phyloP scores from a whole-genome alignment of 192 early-diverging fungal genomes.

The Coemansia asiatica region DNA sequence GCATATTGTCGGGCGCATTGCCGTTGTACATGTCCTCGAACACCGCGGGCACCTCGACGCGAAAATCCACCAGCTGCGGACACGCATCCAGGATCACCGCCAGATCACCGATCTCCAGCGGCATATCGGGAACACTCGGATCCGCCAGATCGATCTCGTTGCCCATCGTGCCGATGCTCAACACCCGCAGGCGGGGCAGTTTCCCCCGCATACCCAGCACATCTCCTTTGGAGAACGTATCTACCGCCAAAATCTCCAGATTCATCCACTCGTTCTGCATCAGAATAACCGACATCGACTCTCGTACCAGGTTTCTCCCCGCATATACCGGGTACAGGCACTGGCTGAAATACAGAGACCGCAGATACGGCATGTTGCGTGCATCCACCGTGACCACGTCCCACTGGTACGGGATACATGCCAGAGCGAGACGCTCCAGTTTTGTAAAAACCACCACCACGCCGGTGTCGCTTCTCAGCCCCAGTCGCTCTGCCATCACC shows the following conservation, averaged over 20 bases:
- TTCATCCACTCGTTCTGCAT: conserved; percentile 5
- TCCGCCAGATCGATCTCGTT: conserved; percentile 17
- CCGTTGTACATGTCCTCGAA: conserved; percentile 37
- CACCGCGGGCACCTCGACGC: conserved; percentile 25
- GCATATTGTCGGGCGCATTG: not conserved
- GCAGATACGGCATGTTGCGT: conserved; percentile 5
- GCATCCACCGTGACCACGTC: conserved; percentile 10
- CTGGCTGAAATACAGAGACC: conserved; percentile 29
- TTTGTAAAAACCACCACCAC: conserved; percentile 4
- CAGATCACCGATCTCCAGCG: not conserved
- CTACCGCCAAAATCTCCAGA: conserved; percentile 19
- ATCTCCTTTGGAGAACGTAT: conserved; percentile 21
- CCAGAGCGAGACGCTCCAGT: conserved; percentile 25
- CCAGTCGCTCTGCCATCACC: not conserved
- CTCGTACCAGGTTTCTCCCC: conserved; percentile 12
- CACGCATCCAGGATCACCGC: conserved; percentile 15
- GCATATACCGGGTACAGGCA: conserved; percentile 8
- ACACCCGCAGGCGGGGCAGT: conserved; percentile 16
- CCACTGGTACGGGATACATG: not conserved
- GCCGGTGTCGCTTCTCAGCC: not conserved
- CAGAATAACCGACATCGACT: not conserved
- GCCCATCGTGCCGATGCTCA: conserved; percentile 26
- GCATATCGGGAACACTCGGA: not conserved
- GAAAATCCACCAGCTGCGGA: conserved; percentile 15
- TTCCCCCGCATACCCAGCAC: not conserved